Evolutionary conservation across 1,284 basidiomycete genomes (phyloP).

Genomic region (Bjerkandera adusta): DNA sequence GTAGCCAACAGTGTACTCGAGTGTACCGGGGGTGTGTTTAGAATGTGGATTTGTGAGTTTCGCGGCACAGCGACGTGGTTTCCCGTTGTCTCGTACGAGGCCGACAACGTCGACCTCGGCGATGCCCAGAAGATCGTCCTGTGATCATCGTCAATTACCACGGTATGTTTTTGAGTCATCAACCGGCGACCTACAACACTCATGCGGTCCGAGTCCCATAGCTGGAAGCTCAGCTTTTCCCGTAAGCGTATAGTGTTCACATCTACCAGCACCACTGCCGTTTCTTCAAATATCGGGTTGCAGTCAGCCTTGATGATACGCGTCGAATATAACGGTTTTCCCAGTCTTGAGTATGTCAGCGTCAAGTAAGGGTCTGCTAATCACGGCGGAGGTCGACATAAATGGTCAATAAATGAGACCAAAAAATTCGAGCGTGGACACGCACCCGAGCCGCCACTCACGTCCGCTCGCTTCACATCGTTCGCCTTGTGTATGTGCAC

Average conservation of each 20-base stretch:
- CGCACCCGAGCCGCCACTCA: slow-evolving; percentile 56
- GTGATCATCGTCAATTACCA: slow-evolving; percentile 1
- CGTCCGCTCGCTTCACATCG: slow-evolving; percentile 62
- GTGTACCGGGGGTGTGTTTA: slow-evolving; percentile 25
- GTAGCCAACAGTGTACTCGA: slow-evolving; percentile 57
- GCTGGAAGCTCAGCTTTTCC: slow-evolving; percentile 65
- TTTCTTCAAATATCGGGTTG: slow-evolving; percentile 80
- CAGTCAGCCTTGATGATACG: slow-evolving; percentile 66
- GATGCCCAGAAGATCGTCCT: slow-evolving; percentile 37
- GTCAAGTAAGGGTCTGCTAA: slow-evolving; percentile 37
- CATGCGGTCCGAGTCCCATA: slow-evolving; percentile 75
- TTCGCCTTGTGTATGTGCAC: slow-evolving; percentile 67
- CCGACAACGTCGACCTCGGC: slow-evolving; percentile 32
- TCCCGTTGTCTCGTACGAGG: slow-evolving; percentile 30
- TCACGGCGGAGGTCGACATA: slow-evolving; percentile 18
- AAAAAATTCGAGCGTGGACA: slow-evolving; percentile 24
- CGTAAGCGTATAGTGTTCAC: slow-evolving; percentile 68
- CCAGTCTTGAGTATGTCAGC: slow-evolving; percentile 36
- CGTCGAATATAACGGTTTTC: slow-evolving; percentile 71
- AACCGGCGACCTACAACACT: slow-evolving; percentile 33
- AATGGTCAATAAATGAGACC: neutral
- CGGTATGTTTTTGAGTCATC: neutral
- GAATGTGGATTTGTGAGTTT: slow-evolving; percentile 29
- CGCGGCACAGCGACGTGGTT: slow-evolving; percentile 28
- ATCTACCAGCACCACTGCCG: slow-evolving; percentile 65